Base-by-base conservation (phyloP, 1,284 basidiomycete genomes). In the Irpex sp. region DNA sequence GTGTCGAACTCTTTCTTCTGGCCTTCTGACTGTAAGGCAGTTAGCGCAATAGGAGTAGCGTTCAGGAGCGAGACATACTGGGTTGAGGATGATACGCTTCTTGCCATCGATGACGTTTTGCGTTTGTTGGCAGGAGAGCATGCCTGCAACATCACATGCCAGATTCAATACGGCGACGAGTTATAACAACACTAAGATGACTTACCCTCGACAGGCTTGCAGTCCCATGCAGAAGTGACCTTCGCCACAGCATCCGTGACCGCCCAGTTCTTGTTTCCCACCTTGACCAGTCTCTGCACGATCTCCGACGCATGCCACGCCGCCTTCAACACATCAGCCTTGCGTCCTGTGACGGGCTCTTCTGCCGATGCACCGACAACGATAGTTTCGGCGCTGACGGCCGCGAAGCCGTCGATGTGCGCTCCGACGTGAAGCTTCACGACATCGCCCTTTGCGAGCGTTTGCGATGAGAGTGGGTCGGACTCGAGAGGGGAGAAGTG, bases 21-120 rank as follows among this genome's bases (percentile, higher is more conserved):
- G 60, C 82, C 79, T 65, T 94, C 88, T 49, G 83, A 85, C 39
- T 71, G 39, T 16, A 48, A 18, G 39, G 51, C 21, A 57, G 33
- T 35, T n/a, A 23, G 5, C 9, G 33, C 56, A 12, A 59, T 7
- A 33, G 36, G 1, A 54, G 12, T 12, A 33, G 21, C 18, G 19
- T n/a, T 49, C n/a, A 33, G 36, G 16, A 48, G 19, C 36, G 23
- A 6, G 16, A 55, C 68, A 48, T 64, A 73, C 71, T 47, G 95
- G 94, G 80, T 96, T 95, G 64, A 95, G 78, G 67, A 97, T 93
- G 75, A 99, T 83, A 39, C 96, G 87, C 82, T 98, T 98, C 84
- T 96, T 97, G 66, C 94, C 94, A 77, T 98, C 96, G 69, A 97
- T 95, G 64, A 94, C 88, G 72, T 96, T 94, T 74, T 96, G 91